Evolutionary conservation across 345 rosid genomes (phyloP), one percentile per base, ranked within the genome.

Genomic region (Rhodamnia argentea): DNA sequence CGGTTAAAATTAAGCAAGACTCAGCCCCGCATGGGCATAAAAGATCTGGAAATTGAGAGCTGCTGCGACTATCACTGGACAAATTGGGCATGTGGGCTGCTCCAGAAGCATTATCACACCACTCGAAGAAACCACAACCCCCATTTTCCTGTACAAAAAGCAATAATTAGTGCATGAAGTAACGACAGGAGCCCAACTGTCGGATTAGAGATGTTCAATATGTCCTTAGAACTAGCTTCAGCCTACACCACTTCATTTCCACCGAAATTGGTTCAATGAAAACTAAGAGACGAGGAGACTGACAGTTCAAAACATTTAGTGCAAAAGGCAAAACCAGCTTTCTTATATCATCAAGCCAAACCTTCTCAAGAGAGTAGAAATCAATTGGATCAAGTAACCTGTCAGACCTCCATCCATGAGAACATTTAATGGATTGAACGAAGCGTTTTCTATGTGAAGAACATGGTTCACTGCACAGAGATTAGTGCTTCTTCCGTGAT

Each of bases 91-190:
- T 29, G 84, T 40, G 26, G 32, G 84, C 62, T 6, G 85, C 88
- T 62, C 87, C 88, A 23, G 89, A 87, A 87, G 88, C 87, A 53
- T 85, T 86, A 86, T 91, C 94, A 58, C 93, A 93, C 95, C 94
- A 93, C 87, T 91, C 92, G 56, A 92, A 93, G 90, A 92, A 91
- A 57, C 91, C 92, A 87, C 94, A 93, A 13, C 95, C 95, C 58
- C 95, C 95, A 54, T 89, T 89, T 85, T 93, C 95, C 93, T 93
- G 87, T 76, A 56, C 84, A 32, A 47, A 74, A 52, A 37, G 44
- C 22, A 15, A 58, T 75, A 74, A 64, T 64, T 32, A 64, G 76
- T 64, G 44, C 44, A 37, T 6, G 0, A 64, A 64, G 24, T 4
- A 27, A 32, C 26, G 40, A 64, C 24, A 16, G 37, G 24, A 64